Conservation (phyloP, 2,329 filamentous ascomycete genomes). For the Blumeriella jaapii region DNA sequence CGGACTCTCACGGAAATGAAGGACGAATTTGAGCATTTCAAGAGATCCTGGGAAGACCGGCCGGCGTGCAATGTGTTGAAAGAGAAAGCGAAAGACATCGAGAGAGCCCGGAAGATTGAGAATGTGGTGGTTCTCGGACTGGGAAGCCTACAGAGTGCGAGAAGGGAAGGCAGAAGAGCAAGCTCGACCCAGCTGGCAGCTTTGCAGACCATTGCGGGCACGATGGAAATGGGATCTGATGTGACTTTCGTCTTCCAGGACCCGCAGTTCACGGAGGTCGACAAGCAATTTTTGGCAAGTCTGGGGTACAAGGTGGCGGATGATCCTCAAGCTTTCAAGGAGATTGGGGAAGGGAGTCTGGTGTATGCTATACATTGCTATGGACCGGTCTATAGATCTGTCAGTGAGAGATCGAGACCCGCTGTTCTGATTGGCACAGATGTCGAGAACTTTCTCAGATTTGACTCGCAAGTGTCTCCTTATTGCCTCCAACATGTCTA, state of each 20-base stretch:
- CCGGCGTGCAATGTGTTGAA: constrained; percentile 14
- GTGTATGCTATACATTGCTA: constrained; percentile 29
- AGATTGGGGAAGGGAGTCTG: constrained; percentile 19
- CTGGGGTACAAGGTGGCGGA: constrained; percentile 21
- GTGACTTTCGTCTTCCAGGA: constrained; percentile 22
- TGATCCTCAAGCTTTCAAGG: constrained; percentile 22
- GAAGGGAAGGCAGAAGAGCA: constrained; percentile 21
- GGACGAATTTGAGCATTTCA: constrained; percentile 18
- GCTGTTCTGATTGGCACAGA: constrained; percentile 24
- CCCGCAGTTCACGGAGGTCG: constrained; percentile 24
- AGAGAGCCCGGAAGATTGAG: constrained; percentile 11
- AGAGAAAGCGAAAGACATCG: constrained; percentile 7
- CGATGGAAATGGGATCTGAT: constrained; percentile 10
- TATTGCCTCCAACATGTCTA: neutral
- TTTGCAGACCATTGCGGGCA: constrained; percentile 18
- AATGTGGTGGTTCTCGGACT: constrained; percentile 25
- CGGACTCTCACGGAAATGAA: constrained; percentile 22
- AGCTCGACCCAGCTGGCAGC: constrained; percentile 25
- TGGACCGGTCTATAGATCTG: constrained; percentile 20
- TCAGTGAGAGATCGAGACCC: constrained; percentile 17
- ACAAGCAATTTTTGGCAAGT: constrained; percentile 21
- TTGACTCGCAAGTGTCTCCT: constrained; percentile 14
- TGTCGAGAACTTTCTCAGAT: constrained; percentile 21
- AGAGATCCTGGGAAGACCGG: constrained; percentile 22
- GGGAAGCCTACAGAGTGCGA: constrained; percentile 24